Conservation (phyloP, 2,329 filamentous ascomycete genomes). For the Zymoseptoria ardabiliae region DNA sequence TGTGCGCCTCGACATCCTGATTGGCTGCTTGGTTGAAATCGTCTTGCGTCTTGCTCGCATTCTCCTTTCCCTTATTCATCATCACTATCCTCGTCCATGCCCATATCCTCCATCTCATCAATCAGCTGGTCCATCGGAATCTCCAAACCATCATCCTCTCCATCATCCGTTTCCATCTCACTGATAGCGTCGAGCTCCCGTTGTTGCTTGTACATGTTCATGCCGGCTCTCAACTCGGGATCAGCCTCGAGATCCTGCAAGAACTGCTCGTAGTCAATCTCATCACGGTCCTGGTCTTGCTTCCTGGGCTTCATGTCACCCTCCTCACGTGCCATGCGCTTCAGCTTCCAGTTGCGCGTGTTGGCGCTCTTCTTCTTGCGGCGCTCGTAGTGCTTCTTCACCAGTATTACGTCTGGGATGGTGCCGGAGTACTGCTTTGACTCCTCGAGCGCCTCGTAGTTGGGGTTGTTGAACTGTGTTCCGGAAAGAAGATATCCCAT, state of each 20-base stretch:
- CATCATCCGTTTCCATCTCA: slow-evolving; percentile 45
- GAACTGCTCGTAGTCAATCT: slow-evolving; percentile 95
- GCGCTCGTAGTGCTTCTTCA: slow-evolving; percentile 93
- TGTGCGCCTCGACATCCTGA: no score
- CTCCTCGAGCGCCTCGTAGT: slow-evolving; percentile 75
- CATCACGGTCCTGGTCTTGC: slow-evolving; percentile 78
- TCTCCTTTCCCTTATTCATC: background rate
- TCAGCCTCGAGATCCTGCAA: slow-evolving; percentile 95
- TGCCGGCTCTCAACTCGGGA: slow-evolving; percentile 71
- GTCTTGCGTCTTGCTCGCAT: background rate
- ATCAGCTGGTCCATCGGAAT: slow-evolving; percentile 56
- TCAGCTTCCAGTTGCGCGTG: slow-evolving; percentile 81
- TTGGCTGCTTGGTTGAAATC: no score
- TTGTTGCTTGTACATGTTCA: slow-evolving; percentile 73
- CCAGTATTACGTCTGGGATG: slow-evolving; percentile 86
- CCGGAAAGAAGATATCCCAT: slow-evolving; percentile 90
- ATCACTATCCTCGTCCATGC: slow-evolving; percentile 47
- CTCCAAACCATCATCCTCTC: slow-evolving; percentile 48
- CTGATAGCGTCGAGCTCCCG: slow-evolving; percentile 59
- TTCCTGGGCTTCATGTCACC: slow-evolving; percentile 80
- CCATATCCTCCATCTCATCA: slow-evolving; percentile 88
- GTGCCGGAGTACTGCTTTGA: slow-evolving; percentile 67
- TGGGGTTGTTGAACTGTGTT: slow-evolving; percentile 83
- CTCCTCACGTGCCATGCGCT: slow-evolving; percentile 86
- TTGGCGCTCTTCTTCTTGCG: slow-evolving; percentile 60